Conservation (phyloP, 2,329 filamentous ascomycete species). For the Phyllachora maydis region DNA sequence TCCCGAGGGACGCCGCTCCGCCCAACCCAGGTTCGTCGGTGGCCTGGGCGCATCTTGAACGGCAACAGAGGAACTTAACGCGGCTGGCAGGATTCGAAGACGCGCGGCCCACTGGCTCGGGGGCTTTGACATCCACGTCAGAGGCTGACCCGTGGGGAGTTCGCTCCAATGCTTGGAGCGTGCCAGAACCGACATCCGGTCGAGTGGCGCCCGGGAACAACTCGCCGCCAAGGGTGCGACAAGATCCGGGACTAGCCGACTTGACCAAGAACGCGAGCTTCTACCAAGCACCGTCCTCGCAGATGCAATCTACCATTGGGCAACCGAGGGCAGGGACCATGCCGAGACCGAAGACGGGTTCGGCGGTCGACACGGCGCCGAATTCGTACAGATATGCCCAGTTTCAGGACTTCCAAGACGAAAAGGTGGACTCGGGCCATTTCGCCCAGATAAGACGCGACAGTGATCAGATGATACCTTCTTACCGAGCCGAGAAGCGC, state of each 20-base stretch:
- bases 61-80: slow-evolving; percentile 4
- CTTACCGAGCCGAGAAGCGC: too few species aligned
- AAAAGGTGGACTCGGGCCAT: slow-evolving; percentile 12
- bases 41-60: background rate
- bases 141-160: slow-evolving; percentile 43
- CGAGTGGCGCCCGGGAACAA: slow-evolving; percentile 27
- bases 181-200: slow-evolving; percentile 21
- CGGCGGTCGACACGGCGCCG: slow-evolving; percentile 22
- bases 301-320: slow-evolving; percentile 15
- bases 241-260: slow-evolving; percentile 19
- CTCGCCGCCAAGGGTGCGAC: slow-evolving; percentile 35
- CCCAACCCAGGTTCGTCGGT: slow-evolving; percentile 18
- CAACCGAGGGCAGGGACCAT: slow-evolving; percentile 12
- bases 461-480: slow-evolving; percentile 2
- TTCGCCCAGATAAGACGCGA: slow-evolving; percentile 3
- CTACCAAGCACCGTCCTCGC: slow-evolving; percentile 8
- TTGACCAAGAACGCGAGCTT: slow-evolving; percentile 19
- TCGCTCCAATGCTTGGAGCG: slow-evolving; percentile 36
- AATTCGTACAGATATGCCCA: slow-evolving; percentile 17
- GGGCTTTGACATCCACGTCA: slow-evolving; percentile 46
- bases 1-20: slow-evolving; percentile 12
- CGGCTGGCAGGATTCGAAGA: slow-evolving; percentile 15
- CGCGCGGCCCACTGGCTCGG: slow-evolving; percentile 40
- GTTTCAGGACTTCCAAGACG: slow-evolving; percentile 16
- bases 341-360: slow-evolving; percentile 14